Percentiles rank a stretch among this genome's conserved stretches.
Conservation (phyloP, 768 basidiomycete species). For the Suillus clintonianus region DNA sequence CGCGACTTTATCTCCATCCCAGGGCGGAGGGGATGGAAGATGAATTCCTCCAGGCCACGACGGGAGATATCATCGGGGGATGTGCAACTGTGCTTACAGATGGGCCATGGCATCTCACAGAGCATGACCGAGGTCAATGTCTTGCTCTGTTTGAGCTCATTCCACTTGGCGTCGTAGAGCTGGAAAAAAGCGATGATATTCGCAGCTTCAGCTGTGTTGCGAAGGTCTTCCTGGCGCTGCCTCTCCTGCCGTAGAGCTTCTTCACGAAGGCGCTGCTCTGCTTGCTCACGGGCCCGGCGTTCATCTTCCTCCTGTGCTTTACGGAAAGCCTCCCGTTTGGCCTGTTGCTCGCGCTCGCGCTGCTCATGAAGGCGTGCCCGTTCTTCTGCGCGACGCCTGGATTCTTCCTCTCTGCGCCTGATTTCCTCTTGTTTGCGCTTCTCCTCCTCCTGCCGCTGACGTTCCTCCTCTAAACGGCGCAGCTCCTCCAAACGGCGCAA, state of each 20-base stretch:
- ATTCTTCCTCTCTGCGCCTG: constrained; percentile 12
- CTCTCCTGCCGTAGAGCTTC: constrained; percentile 2
- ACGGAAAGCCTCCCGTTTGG: constrained; percentile 11
- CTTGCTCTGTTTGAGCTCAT: constrained; percentile 28
- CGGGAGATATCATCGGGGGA: constrained; percentile 35
- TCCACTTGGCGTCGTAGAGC: constrained; percentile 39
- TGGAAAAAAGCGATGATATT: constrained; percentile 16
- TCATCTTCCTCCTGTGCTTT: constrained; percentile 18
- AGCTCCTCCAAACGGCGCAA: constrained; percentile 23
- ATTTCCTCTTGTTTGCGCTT: too few species aligned
- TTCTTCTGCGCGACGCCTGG: constrained; percentile 14
- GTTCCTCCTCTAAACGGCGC: constrained; percentile 6
- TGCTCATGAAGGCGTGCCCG: constrained; percentile 21
- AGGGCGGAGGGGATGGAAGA: constrained; percentile 37
- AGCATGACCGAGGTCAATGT: constrained; percentile 25
- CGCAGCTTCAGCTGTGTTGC: constrained; percentile 4
- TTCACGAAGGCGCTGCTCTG: constrained; percentile 11
- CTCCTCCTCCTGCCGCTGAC: too few species aligned
- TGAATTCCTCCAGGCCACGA: constrained; percentile 38
- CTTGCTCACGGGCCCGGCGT: constrained; percentile 18
- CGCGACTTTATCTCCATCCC: constrained; percentile 30
- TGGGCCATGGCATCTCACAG: constrained; percentile 47
- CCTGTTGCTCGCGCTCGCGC: constrained; percentile 22
- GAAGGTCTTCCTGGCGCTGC: constrained; percentile 15
- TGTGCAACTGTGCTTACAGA: constrained; percentile 24